Evolutionary conservation across 2,329 filamentous ascomycete species (phyloP), one percentile per base, ranked within the genome.

Genomic region (Lachnellula arida): DNA sequence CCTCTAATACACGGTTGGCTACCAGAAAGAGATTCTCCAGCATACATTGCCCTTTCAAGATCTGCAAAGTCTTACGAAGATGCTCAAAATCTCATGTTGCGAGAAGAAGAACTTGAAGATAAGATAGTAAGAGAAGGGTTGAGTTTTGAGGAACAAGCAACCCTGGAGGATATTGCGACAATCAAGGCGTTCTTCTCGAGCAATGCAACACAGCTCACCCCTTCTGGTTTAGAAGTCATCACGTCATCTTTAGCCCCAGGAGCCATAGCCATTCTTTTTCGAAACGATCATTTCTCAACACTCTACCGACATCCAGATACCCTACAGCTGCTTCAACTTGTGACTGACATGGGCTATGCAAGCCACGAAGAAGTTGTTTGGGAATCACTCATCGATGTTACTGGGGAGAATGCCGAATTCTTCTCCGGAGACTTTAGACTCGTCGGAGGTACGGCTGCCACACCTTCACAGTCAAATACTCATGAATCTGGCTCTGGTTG

Each of bases 281-380:
- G 94, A 25, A 99, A 99, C 66, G 93, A 99, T 68, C 94, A 99
- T 70, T 99, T 99, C 68, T 91, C 91, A 43, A 97, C 93, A 0
- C 72, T 99, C 0, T 96, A 96, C 72, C 90, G 92, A 58, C 91
- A 97, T 65, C 91, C 93, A 0, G 76, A 85, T 46, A 90, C 86
- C 0, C 78, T 84, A 42, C 81, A 89, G 62, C 78, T 97, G 1
- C 82, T 93, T 60, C 91, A 89, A 0, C 76, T 99, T 3, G 91
- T 99, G 14, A 97, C 94, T 0, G 94, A 99, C 69, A 88, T 91
- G 25, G 94, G 94, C 0, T 99, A 96, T 67, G 86, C 88, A 11
- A 82, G 80, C 9, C 91, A 97, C 64, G 87, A 91, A 15, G 93
- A 97, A 69, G 85, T 99, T 12, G 90, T 99, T 0, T 99, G 94